phyloP scores from a whole-genome alignment of 139 green algal species.

The Zygnema circumcarinatum region DNA sequence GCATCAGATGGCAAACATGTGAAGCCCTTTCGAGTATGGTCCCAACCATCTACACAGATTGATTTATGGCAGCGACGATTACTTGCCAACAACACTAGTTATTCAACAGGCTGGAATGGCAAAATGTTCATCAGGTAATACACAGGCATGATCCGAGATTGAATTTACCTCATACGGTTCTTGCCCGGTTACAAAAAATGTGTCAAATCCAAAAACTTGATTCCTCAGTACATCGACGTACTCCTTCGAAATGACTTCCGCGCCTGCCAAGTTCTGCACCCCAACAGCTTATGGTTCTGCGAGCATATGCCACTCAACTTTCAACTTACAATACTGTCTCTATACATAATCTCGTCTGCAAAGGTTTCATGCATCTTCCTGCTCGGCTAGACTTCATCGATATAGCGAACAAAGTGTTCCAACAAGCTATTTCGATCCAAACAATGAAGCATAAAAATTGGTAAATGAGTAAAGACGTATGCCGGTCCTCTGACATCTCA shows the following conservation, averaged over 20 bases:
- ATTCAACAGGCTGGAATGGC: no score
- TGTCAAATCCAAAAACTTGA: constrained; percentile 85
- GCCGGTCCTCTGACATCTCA: no score
- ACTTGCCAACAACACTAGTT: no score
- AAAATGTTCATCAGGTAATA: no score
- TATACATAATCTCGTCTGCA: background rate
- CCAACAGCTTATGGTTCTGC: background rate
- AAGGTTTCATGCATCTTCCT: background rate
- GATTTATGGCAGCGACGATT: no score
- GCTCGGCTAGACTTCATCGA: background rate
- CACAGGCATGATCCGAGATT: no score
- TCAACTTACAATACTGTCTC: no score
- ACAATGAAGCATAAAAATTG: background rate
- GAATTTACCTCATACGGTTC: constrained; percentile 52
- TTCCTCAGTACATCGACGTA: constrained; percentile 77
- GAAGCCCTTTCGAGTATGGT: background rate
- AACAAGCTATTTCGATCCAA: background rate
- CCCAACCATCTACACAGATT: no score
- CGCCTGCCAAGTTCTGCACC: background rate
- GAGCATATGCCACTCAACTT: no score
- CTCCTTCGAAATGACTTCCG: constrained; percentile 65
- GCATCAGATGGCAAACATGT: background rate
- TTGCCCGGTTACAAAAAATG: constrained; percentile 81
- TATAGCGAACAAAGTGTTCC: background rate
- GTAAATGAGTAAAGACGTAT: background rate